Percentiles rank a stretch among this genome's conserved stretches.
phyloP scores from a whole-genome alignment of 495 filamentous ascomycete species.

The Apodospora peruviana region DNA sequence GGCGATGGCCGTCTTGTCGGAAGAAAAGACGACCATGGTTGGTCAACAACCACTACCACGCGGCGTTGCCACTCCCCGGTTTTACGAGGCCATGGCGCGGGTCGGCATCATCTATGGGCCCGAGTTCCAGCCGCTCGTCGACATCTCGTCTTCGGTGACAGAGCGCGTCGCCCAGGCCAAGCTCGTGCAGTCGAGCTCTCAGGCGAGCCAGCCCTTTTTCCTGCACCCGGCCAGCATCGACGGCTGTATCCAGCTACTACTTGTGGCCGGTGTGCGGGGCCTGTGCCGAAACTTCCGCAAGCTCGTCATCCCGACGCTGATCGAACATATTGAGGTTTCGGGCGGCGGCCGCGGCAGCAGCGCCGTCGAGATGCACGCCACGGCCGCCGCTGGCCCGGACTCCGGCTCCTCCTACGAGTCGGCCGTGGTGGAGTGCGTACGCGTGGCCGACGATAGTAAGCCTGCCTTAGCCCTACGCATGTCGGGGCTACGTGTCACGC shows the following conservation, averaged over 20 bases:
- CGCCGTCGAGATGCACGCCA: constrained; percentile 17
- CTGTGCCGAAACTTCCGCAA: constrained; percentile 20
- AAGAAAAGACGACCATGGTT: not conserved
- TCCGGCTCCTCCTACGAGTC: not conserved
- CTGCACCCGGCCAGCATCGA: constrained; percentile 44
- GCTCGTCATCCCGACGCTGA: constrained; percentile 28
- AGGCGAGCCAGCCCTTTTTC: constrained; percentile 1
- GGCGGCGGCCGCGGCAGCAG: too few relatives aligned
- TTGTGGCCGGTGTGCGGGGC: constrained; percentile 24
- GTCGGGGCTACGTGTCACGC: too few relatives aligned
- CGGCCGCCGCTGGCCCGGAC: too few relatives aligned
- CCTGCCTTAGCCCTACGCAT: too few relatives aligned
- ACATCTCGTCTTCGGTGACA: constrained; percentile 23
- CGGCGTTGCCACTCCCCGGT: constrained; percentile 9
- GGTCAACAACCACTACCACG: not conserved
- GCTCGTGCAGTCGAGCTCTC: constrained; percentile 13
- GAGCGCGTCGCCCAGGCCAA: constrained; percentile 20
- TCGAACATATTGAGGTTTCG: constrained; percentile 33
- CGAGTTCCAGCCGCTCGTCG: constrained; percentile 24
- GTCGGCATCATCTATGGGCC: constrained; percentile 21
- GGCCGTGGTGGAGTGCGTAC: too few relatives aligned
- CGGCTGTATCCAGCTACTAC: constrained; percentile 24
- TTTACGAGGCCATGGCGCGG: constrained; percentile 14
- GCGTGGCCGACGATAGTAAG: too few relatives aligned
- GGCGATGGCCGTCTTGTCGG: not conserved